Evolutionary conservation across 2,329 filamentous ascomycete genomes (phyloP), one percentile per base, ranked within the genome.

Genomic region (Fusarium verrucosum): DNA sequence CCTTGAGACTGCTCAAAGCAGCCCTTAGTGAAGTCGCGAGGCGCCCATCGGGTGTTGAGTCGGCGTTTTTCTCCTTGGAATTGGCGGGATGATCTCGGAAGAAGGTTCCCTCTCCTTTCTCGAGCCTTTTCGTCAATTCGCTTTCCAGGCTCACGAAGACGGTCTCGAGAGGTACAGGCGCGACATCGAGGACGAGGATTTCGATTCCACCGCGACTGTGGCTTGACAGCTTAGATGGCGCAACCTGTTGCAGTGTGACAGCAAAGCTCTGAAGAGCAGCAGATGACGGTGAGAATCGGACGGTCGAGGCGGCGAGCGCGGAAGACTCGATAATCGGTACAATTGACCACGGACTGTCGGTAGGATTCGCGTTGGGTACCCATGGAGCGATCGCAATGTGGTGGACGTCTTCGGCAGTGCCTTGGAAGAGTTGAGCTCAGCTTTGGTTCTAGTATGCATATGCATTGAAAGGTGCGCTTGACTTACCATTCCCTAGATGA

Each of bases 111-210:
- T 96, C 91, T 42, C 93, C 89, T 74, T 93, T 89, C 72, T 97
- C 92, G 40, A 96, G 80, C 71, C 91, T 89, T 66, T 88, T 88
- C 36, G 95, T 85, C 8, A 94, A 84, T 54, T 95, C 89, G 44
- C 88, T 90, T 73, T 97, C 93, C 8, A 97, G 82, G 45, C 87
- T 92, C 56, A 98, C 92, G 74, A 92, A 97, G 16, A 98, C 85
- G 0, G 91, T 92, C 60, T 97, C 92, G 23, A 98, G 80, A 3
- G 89, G 85, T 23, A 98, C 78, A 3, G 94, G 91, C 10, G 89
- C 84, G 9, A 95, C 91, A 73, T 96, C 91, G 56, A 96, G 81
- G 23, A 96, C 85, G 56, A 92, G 83, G 62, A 98, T 90, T 76
- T 97, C 94, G 65, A 97, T 90, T 10, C 91, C 88, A 64, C 88